Conservation (phyloP, 371 early-diverging fungal species). For the Actinomortierella ambigua region DNA sequence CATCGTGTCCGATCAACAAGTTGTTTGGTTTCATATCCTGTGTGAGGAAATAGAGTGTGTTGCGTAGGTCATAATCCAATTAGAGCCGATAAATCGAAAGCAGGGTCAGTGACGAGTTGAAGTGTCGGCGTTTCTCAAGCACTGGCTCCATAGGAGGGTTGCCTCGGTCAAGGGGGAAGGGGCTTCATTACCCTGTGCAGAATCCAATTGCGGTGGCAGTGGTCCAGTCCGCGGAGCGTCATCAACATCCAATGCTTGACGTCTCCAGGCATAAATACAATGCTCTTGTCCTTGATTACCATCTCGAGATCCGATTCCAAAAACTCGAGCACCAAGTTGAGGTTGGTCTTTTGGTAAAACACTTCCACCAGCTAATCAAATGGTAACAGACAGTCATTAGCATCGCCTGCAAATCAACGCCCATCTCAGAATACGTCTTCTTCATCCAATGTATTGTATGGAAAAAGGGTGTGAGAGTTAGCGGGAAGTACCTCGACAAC, state of each 20-base stretch:
- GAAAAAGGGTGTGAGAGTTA: no score
- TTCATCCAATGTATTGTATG: not conserved
- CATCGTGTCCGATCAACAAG: slow-evolving; percentile 90
- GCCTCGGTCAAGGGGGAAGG: no score
- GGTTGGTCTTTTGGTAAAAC: slow-evolving; percentile 88
- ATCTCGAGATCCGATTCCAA: slow-evolving; percentile 96
- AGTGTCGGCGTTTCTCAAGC: no score
- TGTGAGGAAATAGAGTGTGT: not conserved
- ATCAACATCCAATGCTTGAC: slow-evolving; percentile 99
- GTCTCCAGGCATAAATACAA: slow-evolving; percentile 96
- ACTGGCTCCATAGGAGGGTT: no score
- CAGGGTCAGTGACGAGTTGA: not conserved
- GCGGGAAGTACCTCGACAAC: slow-evolving; percentile 78
- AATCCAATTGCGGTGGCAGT: slow-evolving; percentile 93
- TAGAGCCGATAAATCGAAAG: not conserved
- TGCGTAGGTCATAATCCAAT: not conserved
- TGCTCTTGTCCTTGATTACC: slow-evolving; percentile 94
- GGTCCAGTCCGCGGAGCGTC: slow-evolving; percentile 94
- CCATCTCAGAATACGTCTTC: not conserved
- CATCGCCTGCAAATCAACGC: not conserved
- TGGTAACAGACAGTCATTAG: slow-evolving; percentile 14
- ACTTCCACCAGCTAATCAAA: slow-evolving; percentile 88
- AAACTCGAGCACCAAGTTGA: slow-evolving; percentile 97
- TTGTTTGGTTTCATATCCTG: slow-evolving; percentile 99
- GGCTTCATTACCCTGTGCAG: slow-evolving; percentile 81